Conservation (phyloP, 2,329 filamentous ascomycete genomes). For the Penicillium sp. region DNA sequence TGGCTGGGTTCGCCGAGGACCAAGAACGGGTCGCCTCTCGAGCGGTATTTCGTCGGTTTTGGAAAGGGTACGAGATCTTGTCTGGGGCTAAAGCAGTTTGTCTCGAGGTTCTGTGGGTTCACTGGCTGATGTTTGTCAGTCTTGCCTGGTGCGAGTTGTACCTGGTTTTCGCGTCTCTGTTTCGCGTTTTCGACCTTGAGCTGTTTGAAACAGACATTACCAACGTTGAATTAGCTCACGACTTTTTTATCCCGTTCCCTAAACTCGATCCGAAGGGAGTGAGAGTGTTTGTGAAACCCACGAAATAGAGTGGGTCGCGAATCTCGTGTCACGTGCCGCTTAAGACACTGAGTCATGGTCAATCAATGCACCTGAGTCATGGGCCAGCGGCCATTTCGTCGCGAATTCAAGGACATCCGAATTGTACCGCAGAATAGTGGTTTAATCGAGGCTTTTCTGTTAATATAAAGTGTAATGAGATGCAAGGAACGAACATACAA, state of each 20-base stretch:
- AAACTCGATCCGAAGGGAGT: constrained; percentile 11
- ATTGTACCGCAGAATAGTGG: no score
- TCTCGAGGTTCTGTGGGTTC: background rate
- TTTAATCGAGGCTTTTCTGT: no score
- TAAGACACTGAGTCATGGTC: no score
- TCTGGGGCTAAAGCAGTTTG: constrained; percentile 8
- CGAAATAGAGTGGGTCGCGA: background rate
- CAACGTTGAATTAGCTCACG: constrained; percentile 9
- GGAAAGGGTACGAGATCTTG: constrained; percentile 11
- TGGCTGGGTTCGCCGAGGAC: constrained; percentile 8
- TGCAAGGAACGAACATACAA: no score
- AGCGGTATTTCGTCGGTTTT: constrained; percentile 12
- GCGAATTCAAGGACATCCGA: no score
- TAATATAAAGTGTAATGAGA: no score
- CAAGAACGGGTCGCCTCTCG: constrained; percentile 2
- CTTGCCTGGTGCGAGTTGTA: constrained; percentile 14
- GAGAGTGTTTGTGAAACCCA: background rate
- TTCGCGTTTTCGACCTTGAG: constrained; percentile 8
- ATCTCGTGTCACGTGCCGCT: background rate
- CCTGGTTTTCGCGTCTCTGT: constrained; percentile 5
- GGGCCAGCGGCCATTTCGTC: no score
- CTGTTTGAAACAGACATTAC: constrained; percentile 9
- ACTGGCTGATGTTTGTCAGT: background rate
- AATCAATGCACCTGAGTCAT: no score
- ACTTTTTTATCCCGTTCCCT: constrained; percentile 8